Base-by-base conservation (phyloP, 2,329 filamentous ascomycete species). In the Pezicula radicicola region DNA sequence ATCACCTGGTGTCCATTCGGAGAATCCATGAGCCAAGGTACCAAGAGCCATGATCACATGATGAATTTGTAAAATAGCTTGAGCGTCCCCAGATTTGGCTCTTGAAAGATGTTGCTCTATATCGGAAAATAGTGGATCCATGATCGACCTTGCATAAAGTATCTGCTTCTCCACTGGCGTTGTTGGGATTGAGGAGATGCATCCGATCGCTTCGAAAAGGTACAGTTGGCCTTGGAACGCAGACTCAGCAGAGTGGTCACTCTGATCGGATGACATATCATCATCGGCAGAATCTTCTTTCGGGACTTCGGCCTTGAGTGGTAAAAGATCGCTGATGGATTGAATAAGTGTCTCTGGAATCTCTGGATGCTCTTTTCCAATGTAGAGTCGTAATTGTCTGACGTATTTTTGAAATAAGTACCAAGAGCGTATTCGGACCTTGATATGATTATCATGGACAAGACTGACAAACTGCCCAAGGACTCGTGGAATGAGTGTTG, bases 11-110 rank as follows among this genome's bases (percentile, higher is more conserved):
- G 83, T 84, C 83, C 90, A 93, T 65, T 97, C 93, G 0, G 91
- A 94, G 68, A 95, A 97, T 3, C 94, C 94, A 56, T 92, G 88
- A 1, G 93, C 91, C 39, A 99, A 76, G 1, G 91, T 96, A 12
- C 94, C 94, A 28, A 99, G 77, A 15, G 95, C 95, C 88, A 96
- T 92, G 60, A 99, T 91, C 60, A 96, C 88, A 68, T 99, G 94
- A 68, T 99, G 94, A 16, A 97, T 89, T 70, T 99, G 94, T 16
- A 96, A 76, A 37, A 87, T 75, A 1, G 93, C 88, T 63, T 91
- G 85, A 46, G 90, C 84, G 66, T 97, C 91, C 12, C 89, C 89
- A 39, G 82, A 76, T 67, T 90, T 90, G 27, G 93, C 94, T 50
- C 84, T 76, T 10, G 78, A 77, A 16, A 99, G 77, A 63, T 93